These are phyloP conservation scores for Saprolegnia parasitica DNA, from an alignment of 352 stramenopile genomes.

Conservation along the genomic window DNA sequence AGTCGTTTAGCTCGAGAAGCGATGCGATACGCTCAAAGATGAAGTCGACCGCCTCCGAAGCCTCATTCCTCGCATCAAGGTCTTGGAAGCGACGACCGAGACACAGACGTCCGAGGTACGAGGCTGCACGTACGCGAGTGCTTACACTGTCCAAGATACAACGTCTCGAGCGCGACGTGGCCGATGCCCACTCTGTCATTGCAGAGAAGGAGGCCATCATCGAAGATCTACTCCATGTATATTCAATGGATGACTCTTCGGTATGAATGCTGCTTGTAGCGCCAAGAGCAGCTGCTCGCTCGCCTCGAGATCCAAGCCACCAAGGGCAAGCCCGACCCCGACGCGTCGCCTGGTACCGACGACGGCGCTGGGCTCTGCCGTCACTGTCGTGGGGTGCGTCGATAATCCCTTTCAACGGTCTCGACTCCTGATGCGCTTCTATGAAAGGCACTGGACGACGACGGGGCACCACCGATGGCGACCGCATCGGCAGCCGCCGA, in stretches of 20 bases:
- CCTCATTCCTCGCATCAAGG: conserved; percentile 47
- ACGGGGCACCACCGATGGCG: background rate
- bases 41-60: conserved; percentile 59
- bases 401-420: background rate
- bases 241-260: background rate
- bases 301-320: conserved; percentile 47
- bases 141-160: conserved; percentile 32
- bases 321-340: conserved; percentile 42
- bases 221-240: conserved; percentile 50
- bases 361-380: conserved; percentile 1
- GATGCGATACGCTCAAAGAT: conserved; percentile 49
- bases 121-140: background rate
- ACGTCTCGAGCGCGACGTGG: conserved; percentile 41
- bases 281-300: conserved; percentile 68
- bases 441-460: conserved; percentile 1
- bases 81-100: conserved; percentile 30
- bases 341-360: conserved; percentile 3
- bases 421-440: background rate
- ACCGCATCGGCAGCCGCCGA: background rate
- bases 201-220: conserved; percentile 60
- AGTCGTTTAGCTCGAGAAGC: conserved; percentile 48
- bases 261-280: background rate
- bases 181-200: conserved; percentile 40
- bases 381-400: conserved; percentile 14
- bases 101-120: background rate